A percentile compares a stretch with the other conserved stretches of the same genome.
These are phyloP conservation scores for Penicillium brevicompactum DNA, from an alignment of 2,329 filamentous ascomycete species.

Conservation along the genomic window DNA sequence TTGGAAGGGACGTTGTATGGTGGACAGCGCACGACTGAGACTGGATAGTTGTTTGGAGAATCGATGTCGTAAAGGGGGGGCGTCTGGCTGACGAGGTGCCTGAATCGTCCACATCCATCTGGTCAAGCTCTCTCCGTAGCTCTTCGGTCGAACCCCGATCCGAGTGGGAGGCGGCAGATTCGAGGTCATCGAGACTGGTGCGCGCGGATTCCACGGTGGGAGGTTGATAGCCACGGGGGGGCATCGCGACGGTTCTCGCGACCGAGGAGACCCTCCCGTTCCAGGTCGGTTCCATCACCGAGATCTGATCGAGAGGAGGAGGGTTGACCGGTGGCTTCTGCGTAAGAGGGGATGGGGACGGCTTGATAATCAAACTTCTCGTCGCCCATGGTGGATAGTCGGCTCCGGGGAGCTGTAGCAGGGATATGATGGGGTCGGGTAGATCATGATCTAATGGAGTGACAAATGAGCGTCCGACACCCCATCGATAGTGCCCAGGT, in stretches of 20 bases:
- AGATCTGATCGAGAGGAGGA: constrained; percentile 26
- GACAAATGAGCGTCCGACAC: constrained; percentile 37
- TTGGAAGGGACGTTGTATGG: constrained; percentile 55
- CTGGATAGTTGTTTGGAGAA: constrained; percentile 61
- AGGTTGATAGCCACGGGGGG: constrained; percentile 66
- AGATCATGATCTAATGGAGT: constrained; percentile 42
- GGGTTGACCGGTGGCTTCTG: constrained; percentile 62
- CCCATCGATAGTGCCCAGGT: constrained; percentile 9
- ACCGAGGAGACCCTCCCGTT: constrained; percentile 39
- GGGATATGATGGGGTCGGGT: constrained; percentile 31
- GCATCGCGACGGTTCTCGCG: constrained; percentile 36
- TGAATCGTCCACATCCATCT: constrained; percentile 83
- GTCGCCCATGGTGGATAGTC: constrained; percentile 46
- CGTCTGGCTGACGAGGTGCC: constrained; percentile 32
- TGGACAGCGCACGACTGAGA: constrained; percentile 60
- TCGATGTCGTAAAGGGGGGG: constrained; percentile 47
- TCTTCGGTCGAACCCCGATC: constrained; percentile 60
- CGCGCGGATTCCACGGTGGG: constrained; percentile 84
- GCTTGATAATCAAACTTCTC: constrained; percentile 62
- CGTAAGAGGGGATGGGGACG: constrained; percentile 78
- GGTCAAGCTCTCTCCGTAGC: constrained; percentile 79
- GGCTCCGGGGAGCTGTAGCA: constrained; percentile 36
- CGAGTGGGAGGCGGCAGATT: constrained; percentile 57
- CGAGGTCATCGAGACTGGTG: constrained; percentile 58
- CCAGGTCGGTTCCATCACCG: constrained; percentile 48